Percentiles rank a stretch among this genome's conserved stretches.
phyloP scores from a whole-genome alignment of 2,329 filamentous ascomycete genomes.

The Penicillium sclerotiorum region DNA sequence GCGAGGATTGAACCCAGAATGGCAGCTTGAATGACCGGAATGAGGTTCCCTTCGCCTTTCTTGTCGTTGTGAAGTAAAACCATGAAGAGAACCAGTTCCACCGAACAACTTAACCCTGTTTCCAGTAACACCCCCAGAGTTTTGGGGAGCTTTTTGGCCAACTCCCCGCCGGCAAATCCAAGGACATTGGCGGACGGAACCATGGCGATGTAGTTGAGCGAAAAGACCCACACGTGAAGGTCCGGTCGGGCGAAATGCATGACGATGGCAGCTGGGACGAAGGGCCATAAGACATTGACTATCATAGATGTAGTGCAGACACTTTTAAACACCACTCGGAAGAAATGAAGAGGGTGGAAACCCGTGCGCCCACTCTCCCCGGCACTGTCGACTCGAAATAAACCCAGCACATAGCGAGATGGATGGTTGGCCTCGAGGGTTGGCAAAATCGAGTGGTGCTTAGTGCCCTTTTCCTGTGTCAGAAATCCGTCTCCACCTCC shows the following conservation, averaged over 20 bases:
- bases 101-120: slow-evolving; percentile 68
- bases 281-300: slow-evolving; percentile 74
- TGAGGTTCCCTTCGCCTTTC: slow-evolving; percentile 40
- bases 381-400: slow-evolving; percentile 41
- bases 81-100: slow-evolving; percentile 83
- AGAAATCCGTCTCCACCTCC: slow-evolving; percentile 1
- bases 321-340: slow-evolving; percentile 65
- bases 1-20: slow-evolving; percentile 82
- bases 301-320: slow-evolving; percentile 64
- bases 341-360: slow-evolving; percentile 65
- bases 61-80: slow-evolving; percentile 64
- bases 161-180: slow-evolving; percentile 72
- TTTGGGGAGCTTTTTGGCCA: slow-evolving; percentile 74
- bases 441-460: slow-evolving; percentile 28
- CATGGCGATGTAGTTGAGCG: slow-evolving; percentile 75
- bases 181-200: slow-evolving; percentile 74
- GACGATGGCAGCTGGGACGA: slow-evolving; percentile 72
- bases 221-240: slow-evolving; percentile 66
- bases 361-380: slow-evolving; percentile 72
- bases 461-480: slow-evolving; percentile 19
- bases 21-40: slow-evolving; percentile 78
- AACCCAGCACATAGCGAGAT: slow-evolving; percentile 16
- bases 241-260: slow-evolving; percentile 60
- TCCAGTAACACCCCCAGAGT: slow-evolving; percentile 58
- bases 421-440: slow-evolving; percentile 25